Evolutionary conservation across 23 red algal species (phyloP), one percentile per base, ranked within the genome.

Genomic region (Cyanidioschyzon merolae): DNA sequence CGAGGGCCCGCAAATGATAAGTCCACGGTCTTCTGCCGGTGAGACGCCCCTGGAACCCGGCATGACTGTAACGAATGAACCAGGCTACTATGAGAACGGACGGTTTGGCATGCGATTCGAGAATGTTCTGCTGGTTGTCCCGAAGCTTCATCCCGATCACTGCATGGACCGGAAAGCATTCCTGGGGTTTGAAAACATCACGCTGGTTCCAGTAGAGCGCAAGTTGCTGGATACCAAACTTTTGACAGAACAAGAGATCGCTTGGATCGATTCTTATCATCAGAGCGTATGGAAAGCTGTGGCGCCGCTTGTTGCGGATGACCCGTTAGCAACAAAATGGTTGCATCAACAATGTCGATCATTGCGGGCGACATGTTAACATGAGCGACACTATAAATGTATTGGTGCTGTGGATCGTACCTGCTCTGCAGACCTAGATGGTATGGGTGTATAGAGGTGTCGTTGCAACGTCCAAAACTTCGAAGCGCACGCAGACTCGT

Each of bases 31-130:
- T 40, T 68, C 75, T 57, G 82, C 88, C 30, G 54, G 79, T 29
- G 87, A 54, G 58, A 86, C 86, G 0, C 75, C 86, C 50, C 81
- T 98, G 37, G 88, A 89, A 74, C 76, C 82, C 1, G 89, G 89
- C 58, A 91, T 98, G 81, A 68, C 90, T 30, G 80, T 90, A 50
- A 92, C 84, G 59, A 92, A 98, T 58, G 94, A 98, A 75, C 94
- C 94, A 15, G 94, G 94, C 12, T 98, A 98, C 59, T 98, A 98
- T 76, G 94, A 98, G 86, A 84, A 97, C 50, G 88, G 85, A 32
- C 57, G 27, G 36, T 98, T 98, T 77, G 94, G 94, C 34, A 98
- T 98, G 37, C 82, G 94, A 45, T 90, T 98, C 59, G 94, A 98
- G 67, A 98, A 91, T 79, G 31, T 98, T 51, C 82, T 89, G 31